phyloP scores from a whole-genome alignment of 2,329 filamentous ascomycete species.

The Aspergillus pseudoterreus region DNA sequence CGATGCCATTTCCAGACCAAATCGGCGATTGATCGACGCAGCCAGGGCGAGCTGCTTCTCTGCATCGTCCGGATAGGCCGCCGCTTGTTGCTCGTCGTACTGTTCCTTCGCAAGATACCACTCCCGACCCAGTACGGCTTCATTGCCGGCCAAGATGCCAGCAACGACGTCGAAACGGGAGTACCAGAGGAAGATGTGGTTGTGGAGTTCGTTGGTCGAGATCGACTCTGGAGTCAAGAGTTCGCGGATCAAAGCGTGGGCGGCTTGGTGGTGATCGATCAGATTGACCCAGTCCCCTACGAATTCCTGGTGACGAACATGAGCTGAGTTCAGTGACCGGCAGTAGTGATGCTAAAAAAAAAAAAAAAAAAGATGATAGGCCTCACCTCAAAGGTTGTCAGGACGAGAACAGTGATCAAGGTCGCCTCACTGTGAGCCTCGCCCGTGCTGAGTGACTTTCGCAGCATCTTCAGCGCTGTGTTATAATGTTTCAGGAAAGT shows the following conservation, averaged over 20 bases:
- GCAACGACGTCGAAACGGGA: conserved; percentile 81
- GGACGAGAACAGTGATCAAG: conserved; percentile 80
- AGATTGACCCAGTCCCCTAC: conserved; percentile 94
- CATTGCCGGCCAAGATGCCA: conserved; percentile 75
- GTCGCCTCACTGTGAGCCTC: conserved; percentile 70
- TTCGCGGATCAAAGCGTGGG: conserved; percentile 72
- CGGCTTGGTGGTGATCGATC: conserved; percentile 87
- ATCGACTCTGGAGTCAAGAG: conserved; percentile 75
- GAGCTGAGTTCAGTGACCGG: neutral
- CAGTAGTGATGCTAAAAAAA: neutral
- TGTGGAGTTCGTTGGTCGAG: conserved; percentile 65
- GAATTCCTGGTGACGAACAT: conserved; percentile 63
- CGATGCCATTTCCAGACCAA: conserved; percentile 75
- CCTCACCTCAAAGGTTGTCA: conserved; percentile 86
- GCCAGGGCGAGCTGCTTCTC: conserved; percentile 65
- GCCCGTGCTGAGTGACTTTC: conserved; percentile 66
- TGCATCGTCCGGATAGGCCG: conserved; percentile 59
- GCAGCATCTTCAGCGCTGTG: conserved; percentile 73
- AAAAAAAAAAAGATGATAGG: neutral
- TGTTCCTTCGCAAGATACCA: conserved; percentile 70
- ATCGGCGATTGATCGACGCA: conserved; percentile 63
- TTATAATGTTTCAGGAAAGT: conserved; percentile 90
- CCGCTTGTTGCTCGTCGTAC: conserved; percentile 59
- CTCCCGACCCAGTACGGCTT: conserved; percentile 67
- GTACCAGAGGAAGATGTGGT: conserved; percentile 84